phyloP scores from a whole-genome alignment of 2,329 filamentous ascomycete genomes.

The Pseudogymnoascus sp. region DNA sequence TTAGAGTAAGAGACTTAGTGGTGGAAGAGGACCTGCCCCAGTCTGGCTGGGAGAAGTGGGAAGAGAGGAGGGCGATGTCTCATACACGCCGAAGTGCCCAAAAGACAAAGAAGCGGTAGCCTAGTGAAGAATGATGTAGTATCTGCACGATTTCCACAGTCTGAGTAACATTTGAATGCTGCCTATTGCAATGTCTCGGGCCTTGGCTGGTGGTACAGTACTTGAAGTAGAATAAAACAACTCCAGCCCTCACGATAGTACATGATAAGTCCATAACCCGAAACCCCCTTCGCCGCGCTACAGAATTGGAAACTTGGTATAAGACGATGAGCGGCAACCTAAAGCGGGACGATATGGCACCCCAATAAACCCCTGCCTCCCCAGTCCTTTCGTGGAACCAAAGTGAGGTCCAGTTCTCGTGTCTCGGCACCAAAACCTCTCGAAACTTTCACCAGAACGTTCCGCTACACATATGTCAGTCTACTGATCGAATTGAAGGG shows the following conservation, averaged over 20 bases:
- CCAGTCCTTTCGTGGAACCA: slow-evolving; percentile 77
- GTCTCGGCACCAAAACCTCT: slow-evolving; percentile 30
- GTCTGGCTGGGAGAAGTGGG: slow-evolving; percentile 91
- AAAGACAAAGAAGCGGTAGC: slow-evolving; percentile 1
- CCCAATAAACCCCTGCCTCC: slow-evolving; percentile 83
- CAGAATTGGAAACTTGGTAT: background rate
- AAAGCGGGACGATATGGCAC: slow-evolving; percentile 81
- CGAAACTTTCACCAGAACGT: slow-evolving; percentile 61
- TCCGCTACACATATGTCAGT: slow-evolving; percentile 42
- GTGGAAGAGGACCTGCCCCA: slow-evolving; percentile 83
- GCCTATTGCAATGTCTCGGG: background rate
- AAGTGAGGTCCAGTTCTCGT: slow-evolving; percentile 58
- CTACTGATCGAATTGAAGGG: background rate
- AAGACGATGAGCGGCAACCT: slow-evolving; percentile 24
- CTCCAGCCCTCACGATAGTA: background rate
- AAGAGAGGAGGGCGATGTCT: slow-evolving; percentile 33
- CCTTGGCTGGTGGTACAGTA: background rate
- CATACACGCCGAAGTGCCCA: background rate
- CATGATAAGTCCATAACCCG: background rate
- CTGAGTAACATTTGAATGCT: background rate
- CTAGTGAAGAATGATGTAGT: background rate
- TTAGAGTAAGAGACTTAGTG: slow-evolving; percentile 76
- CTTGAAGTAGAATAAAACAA: background rate
- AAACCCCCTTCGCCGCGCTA: background rate
- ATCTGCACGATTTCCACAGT: background rate